Percentiles rank a stretch among this genome's conserved stretches.
These are phyloP conservation scores for Candida incommunis DNA, from an alignment of 805 yeast species.

Conservation along the genomic window DNA sequence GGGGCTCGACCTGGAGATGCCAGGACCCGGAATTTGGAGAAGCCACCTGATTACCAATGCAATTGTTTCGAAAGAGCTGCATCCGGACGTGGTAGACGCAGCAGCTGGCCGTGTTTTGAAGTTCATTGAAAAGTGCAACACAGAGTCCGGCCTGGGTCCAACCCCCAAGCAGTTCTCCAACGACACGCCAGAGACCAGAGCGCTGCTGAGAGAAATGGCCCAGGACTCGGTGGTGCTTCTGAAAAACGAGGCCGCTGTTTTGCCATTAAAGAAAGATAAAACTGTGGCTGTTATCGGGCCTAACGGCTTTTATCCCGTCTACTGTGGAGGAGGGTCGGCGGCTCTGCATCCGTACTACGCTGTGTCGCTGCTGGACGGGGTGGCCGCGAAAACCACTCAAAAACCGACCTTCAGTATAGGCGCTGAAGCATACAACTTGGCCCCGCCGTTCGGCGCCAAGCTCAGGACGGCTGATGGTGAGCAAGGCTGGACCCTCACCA, in stretches of 20 bases:
- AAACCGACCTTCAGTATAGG: conserved; percentile 22
- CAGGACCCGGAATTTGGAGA: conserved; percentile 42
- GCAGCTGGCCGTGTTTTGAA: conserved; percentile 34
- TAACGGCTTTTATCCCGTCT: conserved; percentile 34
- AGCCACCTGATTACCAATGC: conserved; percentile 29
- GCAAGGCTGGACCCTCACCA: not conserved
- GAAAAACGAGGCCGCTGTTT: conserved; percentile 33
- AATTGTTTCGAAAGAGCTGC: conserved; percentile 28
- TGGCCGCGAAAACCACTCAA: conserved; percentile 19
- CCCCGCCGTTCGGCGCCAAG: conserved; percentile 23
- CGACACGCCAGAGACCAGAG: conserved; percentile 34
- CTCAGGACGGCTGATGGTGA: conserved; percentile 10
- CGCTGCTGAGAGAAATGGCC: conserved; percentile 30
- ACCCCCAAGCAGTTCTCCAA: conserved; percentile 27
- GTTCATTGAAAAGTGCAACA: conserved; percentile 29
- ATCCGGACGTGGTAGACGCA: conserved; percentile 28
- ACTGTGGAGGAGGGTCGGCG: conserved; percentile 54
- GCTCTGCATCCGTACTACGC: conserved; percentile 33
- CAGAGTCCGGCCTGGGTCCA: conserved; percentile 29
- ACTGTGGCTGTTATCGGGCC: conserved; percentile 45
- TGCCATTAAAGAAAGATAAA: conserved; percentile 33
- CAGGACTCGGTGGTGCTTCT: conserved; percentile 41
- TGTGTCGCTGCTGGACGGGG: conserved; percentile 35
- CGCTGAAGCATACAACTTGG: conserved; percentile 22
- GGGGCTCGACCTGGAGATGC: conserved; percentile 55